Evolutionary conservation across 2,329 filamentous ascomycete genomes (phyloP), one percentile per base, ranked within the genome.

Genomic region (Pestalotiopsis sp.): DNA sequence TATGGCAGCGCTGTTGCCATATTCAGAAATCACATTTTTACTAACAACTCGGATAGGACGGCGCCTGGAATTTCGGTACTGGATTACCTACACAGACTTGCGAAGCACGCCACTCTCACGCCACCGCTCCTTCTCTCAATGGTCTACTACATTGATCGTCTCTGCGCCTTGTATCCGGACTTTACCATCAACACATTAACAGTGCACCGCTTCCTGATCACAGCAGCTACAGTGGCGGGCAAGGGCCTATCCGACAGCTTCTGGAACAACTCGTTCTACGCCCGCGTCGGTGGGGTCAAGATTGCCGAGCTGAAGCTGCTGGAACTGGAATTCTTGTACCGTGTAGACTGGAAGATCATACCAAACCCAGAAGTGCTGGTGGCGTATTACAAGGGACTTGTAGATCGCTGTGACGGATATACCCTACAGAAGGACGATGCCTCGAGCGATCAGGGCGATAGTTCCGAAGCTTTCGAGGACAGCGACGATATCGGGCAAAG

Each of bases 191-290:
- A 94, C 77, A 97, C 94, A 60, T 85, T 99, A 22, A 99, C 96
- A 0, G 95, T 99, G 3, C 96, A 99, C 81, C 94, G 96, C 9
- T 99, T 98, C 76, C 87, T 99, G 10, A 99, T 99, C 72, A 96
- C 95, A 1, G 94, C 94, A 22, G 95, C 94, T 10, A 98, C 96
- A 0, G 96, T 99, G 4, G 96, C 95, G 6, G 94, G 94, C 67
- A 99, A 99, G 80, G 96, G 96, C 0, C 86, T 99, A 13, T 98
- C 94, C 39, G 96, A 99, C 79, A 94, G 92, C 38, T 99, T 99
- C 78, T 98, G 96, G 94, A 98, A 97, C 70, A 99, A 99, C 80
- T 93, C 93, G 35, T 97, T 95, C 0, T 99, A 99, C 78, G 94
- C 96, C 48, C 88, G 94, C 66, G 94, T 99, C 0, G 96, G 96